phyloP scores from a whole-genome alignment of 768 basidiomycete species.

The Termitomyces sp. region DNA sequence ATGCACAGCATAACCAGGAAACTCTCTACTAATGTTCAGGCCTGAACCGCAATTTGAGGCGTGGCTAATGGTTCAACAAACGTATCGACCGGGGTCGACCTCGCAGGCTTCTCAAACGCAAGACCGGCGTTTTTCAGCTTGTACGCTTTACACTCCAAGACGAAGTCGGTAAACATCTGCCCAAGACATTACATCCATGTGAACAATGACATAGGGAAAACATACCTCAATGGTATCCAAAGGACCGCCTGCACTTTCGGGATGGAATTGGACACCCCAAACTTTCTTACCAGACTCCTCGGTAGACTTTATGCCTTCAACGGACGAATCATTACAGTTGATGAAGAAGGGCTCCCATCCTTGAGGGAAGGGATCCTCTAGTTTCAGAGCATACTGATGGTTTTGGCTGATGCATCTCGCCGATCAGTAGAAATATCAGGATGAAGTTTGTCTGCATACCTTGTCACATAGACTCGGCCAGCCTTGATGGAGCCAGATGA shows the following conservation, averaged over 20 bases:
- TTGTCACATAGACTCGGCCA: constrained; percentile 96
- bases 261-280: constrained; percentile 99
- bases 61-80: constrained; percentile 4
- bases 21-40: constrained; percentile 10
- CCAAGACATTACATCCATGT: background rate
- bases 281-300: constrained; percentile 82
- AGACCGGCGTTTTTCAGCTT: constrained; percentile 30
- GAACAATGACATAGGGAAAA: constrained; percentile 2
- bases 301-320: constrained; percentile 98
- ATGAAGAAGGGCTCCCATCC: constrained; percentile 99
- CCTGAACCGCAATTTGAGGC: constrained; percentile 11
- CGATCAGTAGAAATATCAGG: constrained; percentile 3
- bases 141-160: constrained; percentile 70
- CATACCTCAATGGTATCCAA: constrained; percentile 94
- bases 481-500: constrained; percentile 90
- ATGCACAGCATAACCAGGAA: constrained; percentile 9
- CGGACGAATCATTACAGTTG: constrained; percentile 98
- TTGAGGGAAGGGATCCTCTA: constrained; percentile 92
- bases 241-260: constrained; percentile 97
- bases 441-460: constrained; percentile 36
- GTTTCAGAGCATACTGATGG: constrained; percentile 94
- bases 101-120: background rate
- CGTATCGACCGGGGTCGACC: background rate
- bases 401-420: constrained; percentile 63
- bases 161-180: constrained; percentile 94